Conservation (phyloP, 495 filamentous ascomycete species). For the Aspergillus ostianus region DNA sequence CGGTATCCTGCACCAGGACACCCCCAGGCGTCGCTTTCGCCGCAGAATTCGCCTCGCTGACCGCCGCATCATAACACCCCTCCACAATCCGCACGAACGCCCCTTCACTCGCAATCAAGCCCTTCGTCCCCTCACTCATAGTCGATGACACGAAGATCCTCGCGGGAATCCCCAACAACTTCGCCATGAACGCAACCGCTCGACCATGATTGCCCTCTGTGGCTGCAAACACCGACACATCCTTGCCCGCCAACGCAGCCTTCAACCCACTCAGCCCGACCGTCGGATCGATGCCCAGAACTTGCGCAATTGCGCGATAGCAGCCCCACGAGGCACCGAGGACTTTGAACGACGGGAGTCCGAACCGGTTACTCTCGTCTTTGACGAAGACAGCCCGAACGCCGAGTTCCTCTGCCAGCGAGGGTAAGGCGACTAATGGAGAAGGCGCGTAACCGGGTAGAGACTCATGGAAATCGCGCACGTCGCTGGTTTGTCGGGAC, state of each 20-base stretch:
- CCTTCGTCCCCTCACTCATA: slow-evolving; percentile 51
- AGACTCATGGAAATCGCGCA: slow-evolving; percentile 45
- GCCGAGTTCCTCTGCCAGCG: slow-evolving; percentile 54
- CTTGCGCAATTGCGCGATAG: slow-evolving; percentile 50
- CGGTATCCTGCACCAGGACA: slow-evolving; percentile 64
- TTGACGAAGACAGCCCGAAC: slow-evolving; percentile 56
- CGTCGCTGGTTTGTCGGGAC: slow-evolving; percentile 7
- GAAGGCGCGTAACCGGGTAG: slow-evolving; percentile 52
- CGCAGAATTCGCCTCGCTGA: slow-evolving; percentile 41
- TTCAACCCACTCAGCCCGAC: slow-evolving; percentile 39
- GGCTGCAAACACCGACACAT: slow-evolving; percentile 48
- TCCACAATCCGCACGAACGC: slow-evolving; percentile 49
- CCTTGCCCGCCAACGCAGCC: slow-evolving; percentile 24
- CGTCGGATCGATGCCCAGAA: slow-evolving; percentile 38
- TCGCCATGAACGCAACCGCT: slow-evolving; percentile 63
- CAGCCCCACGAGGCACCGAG: slow-evolving; percentile 74
- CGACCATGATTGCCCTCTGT: slow-evolving; percentile 75
- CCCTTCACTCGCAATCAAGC: slow-evolving; percentile 56
- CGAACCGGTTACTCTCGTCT: slow-evolving; percentile 56
- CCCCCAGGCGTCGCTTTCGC: slow-evolving; percentile 27
- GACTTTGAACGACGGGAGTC: slow-evolving; percentile 74
- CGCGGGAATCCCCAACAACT: slow-evolving; percentile 47
- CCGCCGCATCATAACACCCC: slow-evolving; percentile 61
- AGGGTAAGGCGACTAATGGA: slow-evolving; percentile 48
- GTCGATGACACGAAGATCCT: slow-evolving; percentile 55